These are phyloP conservation scores for Hyaloscypha finlandica DNA, from an alignment of 495 filamentous ascomycete genomes.

Conservation along the genomic window DNA sequence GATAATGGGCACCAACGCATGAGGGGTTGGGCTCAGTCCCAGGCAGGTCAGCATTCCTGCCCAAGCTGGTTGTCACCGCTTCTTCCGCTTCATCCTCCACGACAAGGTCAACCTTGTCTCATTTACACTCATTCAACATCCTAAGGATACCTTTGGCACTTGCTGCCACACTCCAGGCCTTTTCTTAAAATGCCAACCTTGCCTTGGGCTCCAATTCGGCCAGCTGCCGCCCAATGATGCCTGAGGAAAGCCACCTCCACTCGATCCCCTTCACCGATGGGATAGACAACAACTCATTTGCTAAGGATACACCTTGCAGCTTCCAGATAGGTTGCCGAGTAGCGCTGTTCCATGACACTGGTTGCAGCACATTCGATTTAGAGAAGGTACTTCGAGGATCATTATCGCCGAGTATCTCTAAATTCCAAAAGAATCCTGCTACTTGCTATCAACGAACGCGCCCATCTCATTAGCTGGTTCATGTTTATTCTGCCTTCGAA, in stretches of 20 bases:
- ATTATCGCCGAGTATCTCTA: conserved; percentile 21
- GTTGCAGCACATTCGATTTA: background rate
- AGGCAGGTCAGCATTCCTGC: background rate
- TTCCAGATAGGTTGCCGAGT: conserved; percentile 16
- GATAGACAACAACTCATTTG: background rate
- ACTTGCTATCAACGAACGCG: background rate
- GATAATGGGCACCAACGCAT: conserved; percentile 21
- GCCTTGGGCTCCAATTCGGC: conserved; percentile 2
- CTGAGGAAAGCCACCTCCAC: conserved; percentile 20
- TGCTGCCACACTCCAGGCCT: background rate
- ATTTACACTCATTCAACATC: background rate
- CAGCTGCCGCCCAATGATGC: conserved; percentile 20
- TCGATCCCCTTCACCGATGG: conserved; percentile 6
- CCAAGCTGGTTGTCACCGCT: conserved; percentile 1
- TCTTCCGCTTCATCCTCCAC: background rate
- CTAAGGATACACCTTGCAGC: conserved; percentile 17
- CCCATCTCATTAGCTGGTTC: conserved; percentile 17
- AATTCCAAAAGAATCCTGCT: background rate
- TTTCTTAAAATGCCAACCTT: background rate
- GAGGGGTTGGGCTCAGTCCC: conserved; percentile 12
- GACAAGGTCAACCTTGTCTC: background rate
- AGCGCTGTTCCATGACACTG: background rate
- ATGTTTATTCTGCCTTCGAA: conserved; percentile 1
- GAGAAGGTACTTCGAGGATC: conserved; percentile 13
- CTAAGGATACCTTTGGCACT: background rate